phyloP scores from a whole-genome alignment of 495 filamentous ascomycete species.

The Podospora fimiseda region DNA sequence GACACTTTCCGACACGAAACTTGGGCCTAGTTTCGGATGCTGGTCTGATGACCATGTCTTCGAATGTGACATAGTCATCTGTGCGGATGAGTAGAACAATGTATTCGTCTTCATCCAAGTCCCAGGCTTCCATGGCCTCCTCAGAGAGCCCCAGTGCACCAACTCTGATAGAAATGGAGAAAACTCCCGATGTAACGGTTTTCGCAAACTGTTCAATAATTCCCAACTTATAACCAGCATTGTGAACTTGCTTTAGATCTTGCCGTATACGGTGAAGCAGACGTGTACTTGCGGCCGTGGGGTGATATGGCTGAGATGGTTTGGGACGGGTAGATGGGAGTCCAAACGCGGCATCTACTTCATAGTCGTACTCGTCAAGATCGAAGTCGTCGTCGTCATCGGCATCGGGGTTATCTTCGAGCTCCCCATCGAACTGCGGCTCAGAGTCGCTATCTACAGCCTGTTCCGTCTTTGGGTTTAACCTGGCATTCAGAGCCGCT shows the following conservation, averaged over 20 bases:
- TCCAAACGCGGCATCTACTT: constrained; percentile 22
- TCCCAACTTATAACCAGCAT: constrained; percentile 72
- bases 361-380: constrained; percentile 25
- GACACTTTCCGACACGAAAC: constrained; percentile 48
- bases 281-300: neutral
- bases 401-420: constrained; percentile 18
- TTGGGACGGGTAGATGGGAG: neutral
- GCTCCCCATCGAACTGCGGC: constrained; percentile 30
- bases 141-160: constrained; percentile 67
- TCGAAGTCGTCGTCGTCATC: constrained; percentile 24
- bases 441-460: no score
- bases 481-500: neutral
- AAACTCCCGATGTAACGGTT: constrained; percentile 33
- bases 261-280: constrained; percentile 40
- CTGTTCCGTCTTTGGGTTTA: neutral
- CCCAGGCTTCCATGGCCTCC: constrained; percentile 74
- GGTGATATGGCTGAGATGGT: neutral
- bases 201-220: constrained; percentile 46
- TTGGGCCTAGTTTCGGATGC: neutral
- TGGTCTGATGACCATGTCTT: constrained; percentile 21
- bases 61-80: constrained; percentile 49
- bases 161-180: constrained; percentile 63
- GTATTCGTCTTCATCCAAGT: constrained; percentile 59
- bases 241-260: constrained; percentile 57
- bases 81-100: constrained; percentile 73